Evolutionary conservation across 371 early-diverging fungal genomes (phyloP).

Genomic region (Coemansia sp.): DNA sequence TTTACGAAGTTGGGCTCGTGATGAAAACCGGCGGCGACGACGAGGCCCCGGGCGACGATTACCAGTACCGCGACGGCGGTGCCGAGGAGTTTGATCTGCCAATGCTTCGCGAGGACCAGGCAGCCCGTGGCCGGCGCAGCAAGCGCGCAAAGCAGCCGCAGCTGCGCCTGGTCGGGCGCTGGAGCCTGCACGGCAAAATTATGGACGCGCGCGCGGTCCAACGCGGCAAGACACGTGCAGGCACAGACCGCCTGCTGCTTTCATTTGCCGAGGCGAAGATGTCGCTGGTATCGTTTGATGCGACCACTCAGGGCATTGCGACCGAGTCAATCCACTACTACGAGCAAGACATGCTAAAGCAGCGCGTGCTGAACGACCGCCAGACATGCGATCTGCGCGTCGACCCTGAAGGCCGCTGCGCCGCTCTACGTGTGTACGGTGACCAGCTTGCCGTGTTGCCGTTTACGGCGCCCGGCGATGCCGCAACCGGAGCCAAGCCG

Average conservation of each 20-base stretch:
- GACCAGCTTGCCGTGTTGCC: constrained; percentile 91
- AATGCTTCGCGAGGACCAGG: constrained; percentile 53
- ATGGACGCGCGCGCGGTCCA: constrained; percentile 77
- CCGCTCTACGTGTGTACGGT: constrained; percentile 79
- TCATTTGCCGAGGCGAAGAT: constrained; percentile 96
- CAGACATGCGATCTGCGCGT: constrained; percentile 67
- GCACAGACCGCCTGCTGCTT: constrained; percentile 79
- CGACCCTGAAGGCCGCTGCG: constrained; percentile 85
- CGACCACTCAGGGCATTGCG: constrained; percentile 68
- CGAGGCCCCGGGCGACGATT: constrained; percentile 25
- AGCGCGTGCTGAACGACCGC: constrained; percentile 66
- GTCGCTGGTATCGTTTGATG: constrained; percentile 87
- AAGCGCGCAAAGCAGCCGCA: constrained; percentile 59
- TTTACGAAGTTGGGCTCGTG: constrained; percentile 74
- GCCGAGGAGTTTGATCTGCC: constrained; percentile 46
- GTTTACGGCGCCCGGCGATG: constrained; percentile 53
- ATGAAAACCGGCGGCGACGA: constrained; percentile 26
- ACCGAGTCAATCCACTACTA: constrained; percentile 97
- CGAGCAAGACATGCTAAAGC: constrained; percentile 88
- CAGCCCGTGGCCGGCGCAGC: constrained; percentile 33
- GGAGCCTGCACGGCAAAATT: constrained; percentile 76
- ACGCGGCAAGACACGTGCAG: constrained; percentile 66
- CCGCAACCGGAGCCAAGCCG: constrained; percentile 55
- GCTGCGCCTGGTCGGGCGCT: constrained; percentile 73
- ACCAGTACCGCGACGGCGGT: constrained; percentile 16